Evolutionary conservation across 345 rosid genomes (phyloP), one percentile per base, ranked within the genome.

Genomic region (Ailanthus altissimus): DNA sequence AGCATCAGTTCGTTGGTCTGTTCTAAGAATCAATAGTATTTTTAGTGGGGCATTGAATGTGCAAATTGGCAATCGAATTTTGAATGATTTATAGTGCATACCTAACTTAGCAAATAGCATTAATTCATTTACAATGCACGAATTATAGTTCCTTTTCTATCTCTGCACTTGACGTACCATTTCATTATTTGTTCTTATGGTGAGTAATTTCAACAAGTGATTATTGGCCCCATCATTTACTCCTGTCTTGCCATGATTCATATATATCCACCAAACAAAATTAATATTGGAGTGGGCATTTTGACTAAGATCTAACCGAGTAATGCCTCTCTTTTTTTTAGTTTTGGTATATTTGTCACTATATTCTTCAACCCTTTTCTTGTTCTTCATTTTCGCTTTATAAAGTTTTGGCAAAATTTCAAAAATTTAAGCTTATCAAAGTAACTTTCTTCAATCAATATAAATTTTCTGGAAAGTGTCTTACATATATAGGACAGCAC

Each of bases 171-270:
- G n/a, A n/a, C n/a, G n/a, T n/a, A n/a, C n/a, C n/a, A n/a, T n/a
- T n/a, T n/a, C 23, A 61, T 61, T 61, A 10, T 62, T 20, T 26
- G 14, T 15, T 36, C 63, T 59, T 23, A 7, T 59, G 16, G 25
- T 23, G 16, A 25, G 16, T 50, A 12, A 47, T 12, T 59, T 14
- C 15, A 12, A 3, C n/a, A 45, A 67, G 42, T 26, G 58, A 26
- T 66, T 47, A n/a, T n/a, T n/a, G 25, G 58, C 23, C 72, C 58
- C 72, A 68, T 47, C 23, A 68, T 49, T 49, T 68, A 70, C 9
- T 70, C 58, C 54, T 67, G 46, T 63, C 23, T 63, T 5, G 6
- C 12, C 13, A 12, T 63, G 38, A n/a, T 46, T 10, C 14, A 0
- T 38, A 36, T 58, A 26, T 16, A 28, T 26, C 58, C n/a, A 50